Conservation (phyloP, 2,329 filamentous ascomycete genomes). For the Ceratocystis destructans region DNA sequence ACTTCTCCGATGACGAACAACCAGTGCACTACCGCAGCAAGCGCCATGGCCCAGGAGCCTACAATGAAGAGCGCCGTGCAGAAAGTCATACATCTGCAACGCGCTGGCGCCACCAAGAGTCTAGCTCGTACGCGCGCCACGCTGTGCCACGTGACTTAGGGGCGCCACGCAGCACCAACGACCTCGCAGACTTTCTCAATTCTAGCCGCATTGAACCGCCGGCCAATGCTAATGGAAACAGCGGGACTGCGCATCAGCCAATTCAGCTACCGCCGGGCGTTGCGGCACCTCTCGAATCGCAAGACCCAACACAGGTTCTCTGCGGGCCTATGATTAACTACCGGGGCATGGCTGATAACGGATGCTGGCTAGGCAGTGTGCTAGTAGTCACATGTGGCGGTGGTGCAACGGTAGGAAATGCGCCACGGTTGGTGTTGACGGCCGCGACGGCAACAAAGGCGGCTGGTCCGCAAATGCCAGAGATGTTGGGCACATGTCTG, state of each 20-base stretch:
- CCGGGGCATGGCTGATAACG: conserved; percentile 52
- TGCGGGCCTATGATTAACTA: conserved; percentile 69
- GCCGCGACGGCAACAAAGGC: background rate
- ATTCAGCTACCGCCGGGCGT: conserved; percentile 30
- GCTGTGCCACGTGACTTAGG: conserved; percentile 32
- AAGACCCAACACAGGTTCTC: conserved; percentile 46
- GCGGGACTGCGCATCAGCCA: conserved; percentile 33
- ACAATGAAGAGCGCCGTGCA: conserved; percentile 20
- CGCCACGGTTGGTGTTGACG: conserved; percentile 8
- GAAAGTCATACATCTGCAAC: conserved; percentile 37
- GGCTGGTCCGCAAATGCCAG: conserved; percentile 8
- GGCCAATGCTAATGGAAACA: conserved; percentile 21
- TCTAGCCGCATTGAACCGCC: conserved; percentile 36
- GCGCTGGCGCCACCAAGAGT: conserved; percentile 52
- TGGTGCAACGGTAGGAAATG: conserved; percentile 19
- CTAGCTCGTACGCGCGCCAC: conserved; percentile 39
- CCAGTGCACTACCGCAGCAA: conserved; percentile 22
- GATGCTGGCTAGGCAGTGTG: conserved; percentile 72
- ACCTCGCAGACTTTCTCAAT: conserved; percentile 45
- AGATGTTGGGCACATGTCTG: conserved; percentile 43
- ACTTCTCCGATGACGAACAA: conserved; percentile 23
- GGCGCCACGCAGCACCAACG: conserved; percentile 32
- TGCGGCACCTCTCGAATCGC: conserved; percentile 19
- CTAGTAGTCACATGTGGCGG: conserved; percentile 68
- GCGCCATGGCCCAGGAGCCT: background rate